Conservation (phyloP, 2,329 filamentous ascomycete species). For the Nothopassalora personata region DNA sequence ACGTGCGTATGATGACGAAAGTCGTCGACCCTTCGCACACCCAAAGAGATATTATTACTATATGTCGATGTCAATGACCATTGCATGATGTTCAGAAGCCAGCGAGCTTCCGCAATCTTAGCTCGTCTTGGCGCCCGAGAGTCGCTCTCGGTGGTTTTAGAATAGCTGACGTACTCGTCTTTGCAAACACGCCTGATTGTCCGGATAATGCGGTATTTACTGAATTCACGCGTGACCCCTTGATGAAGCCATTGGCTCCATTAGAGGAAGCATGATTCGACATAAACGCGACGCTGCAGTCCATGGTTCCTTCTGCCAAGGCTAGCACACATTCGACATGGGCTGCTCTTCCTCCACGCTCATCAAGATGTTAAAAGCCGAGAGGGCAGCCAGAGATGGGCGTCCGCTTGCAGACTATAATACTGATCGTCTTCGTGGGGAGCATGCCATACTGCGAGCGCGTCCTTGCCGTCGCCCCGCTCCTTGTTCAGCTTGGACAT, state of each 20-base stretch:
- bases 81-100: background rate
- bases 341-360: background rate
- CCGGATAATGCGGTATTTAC: background rate
- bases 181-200: background rate
- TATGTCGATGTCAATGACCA: background rate
- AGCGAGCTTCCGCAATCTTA: too few relatives aligned
- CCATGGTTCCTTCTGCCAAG: background rate
- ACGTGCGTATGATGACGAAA: too few relatives aligned
- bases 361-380: constrained; percentile 3
- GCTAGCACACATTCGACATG: background rate
- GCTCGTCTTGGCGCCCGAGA: background rate
- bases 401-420: background rate
- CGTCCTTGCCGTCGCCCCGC: constrained; percentile 10
- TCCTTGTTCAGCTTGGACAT: constrained; percentile 14
- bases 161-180: background rate
- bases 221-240: background rate
- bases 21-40: too few relatives aligned
- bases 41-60: too few relatives aligned
- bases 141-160: background rate
- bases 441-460: constrained; percentile 8
- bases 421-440: constrained; percentile 1
- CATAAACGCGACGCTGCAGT: background rate
- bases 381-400: constrained; percentile 3
- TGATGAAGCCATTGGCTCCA: constrained; percentile 4
- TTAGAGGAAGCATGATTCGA: background rate